Base-by-base conservation (phyloP, 208 protist species). In the Leishmania aethiopica region DNA sequence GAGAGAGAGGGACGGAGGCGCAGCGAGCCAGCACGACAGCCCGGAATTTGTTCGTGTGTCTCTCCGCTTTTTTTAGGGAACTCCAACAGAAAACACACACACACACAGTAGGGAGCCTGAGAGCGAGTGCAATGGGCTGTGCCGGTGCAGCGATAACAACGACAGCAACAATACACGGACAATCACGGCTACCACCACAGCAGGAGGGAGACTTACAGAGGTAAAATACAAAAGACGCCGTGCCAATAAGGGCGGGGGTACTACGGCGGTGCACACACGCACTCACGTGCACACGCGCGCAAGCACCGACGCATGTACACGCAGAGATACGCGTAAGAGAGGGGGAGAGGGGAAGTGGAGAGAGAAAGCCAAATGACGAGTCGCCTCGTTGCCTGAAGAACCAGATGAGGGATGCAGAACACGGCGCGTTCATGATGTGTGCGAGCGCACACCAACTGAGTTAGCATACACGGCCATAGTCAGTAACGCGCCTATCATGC, bases 171-270 rank as follows among this genome's bases (percentile, higher is more conserved):
- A 80, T 73, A 25, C 55, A 69, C 28, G 32, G 25, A 47, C 49
- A 69, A 8, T 69, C 13, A 69, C 40, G 62, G 62, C 45, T 8
- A 72, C 10, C 77, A 53, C 69, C 37, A 81, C 69, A 51, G 69
- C 28, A 84, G 62, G 32, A 69, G 62, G 15, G 32, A 40, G 62
- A 69, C 62, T 37, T 7, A 25, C 10, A 19, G 62, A 82, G 53
- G 45, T 49, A 49, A 60, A 42, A 88, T 70, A 11, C 70, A n/a
- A 53, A 77, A 59, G 35, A 80, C 71, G 51, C 40, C n/a, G 42
- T n/a, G 4, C n/a, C 40, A n/a, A 5, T 75, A 2, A 79, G 8
- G 72, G 64, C 73, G 22, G n/a, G 57, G 22, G 22, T 28, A n/a
- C 15, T 60, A 15, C 45, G 42, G 59, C n/a, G 82, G 22, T 49